Evolutionary conservation across 805 yeast genomes (phyloP), one percentile per base, ranked within the genome.

Genomic region (Barnettozyma californica): DNA sequence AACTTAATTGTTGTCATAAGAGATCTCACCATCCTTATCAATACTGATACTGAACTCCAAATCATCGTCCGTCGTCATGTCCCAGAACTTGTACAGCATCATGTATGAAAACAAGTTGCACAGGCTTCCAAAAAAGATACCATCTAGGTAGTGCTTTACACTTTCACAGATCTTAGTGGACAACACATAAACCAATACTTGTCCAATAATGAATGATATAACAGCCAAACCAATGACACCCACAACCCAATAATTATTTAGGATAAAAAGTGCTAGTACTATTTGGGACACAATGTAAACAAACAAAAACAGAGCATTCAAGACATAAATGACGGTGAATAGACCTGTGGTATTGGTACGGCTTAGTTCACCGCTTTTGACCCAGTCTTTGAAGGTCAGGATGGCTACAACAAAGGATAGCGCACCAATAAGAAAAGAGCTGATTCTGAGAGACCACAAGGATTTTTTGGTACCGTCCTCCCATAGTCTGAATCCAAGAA

Each of bases 31-130:
- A 18, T 68, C 71, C 52, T 73, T 78, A 50, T 70, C 70, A 35
- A 72, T 71, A 50, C 80, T 75, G 45, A 88, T 94, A 43, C 89
- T 80, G 66, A 92, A 94, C 68, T 92, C 99, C 58, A 92, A 80
- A 65, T 94, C 98, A 60, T 92, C 98, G 49, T 83, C 81, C 11
- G 98, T 94, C 45, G 92, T 84, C 77, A 91, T 89, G 61, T 91
- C 97, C 97, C 98, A 92, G 57, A 82, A 88, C 68, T 94, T 91
- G 73, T 90, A 92, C 45, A 92, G 74, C 98, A 94, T 92, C 96
- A 94, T 90, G 47, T 86, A 69, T 4, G 95, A 77, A 59, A 89
- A 85, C 44, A 89, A 63, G 62, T 88, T 88, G 62, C 96, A 79
- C 33, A 89, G 59, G 23, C 94, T 78, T 29, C 89, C 94, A 60